phyloP scores from a whole-genome alignment of 2,329 filamentous ascomycete genomes.

The Phialophora tarda region DNA sequence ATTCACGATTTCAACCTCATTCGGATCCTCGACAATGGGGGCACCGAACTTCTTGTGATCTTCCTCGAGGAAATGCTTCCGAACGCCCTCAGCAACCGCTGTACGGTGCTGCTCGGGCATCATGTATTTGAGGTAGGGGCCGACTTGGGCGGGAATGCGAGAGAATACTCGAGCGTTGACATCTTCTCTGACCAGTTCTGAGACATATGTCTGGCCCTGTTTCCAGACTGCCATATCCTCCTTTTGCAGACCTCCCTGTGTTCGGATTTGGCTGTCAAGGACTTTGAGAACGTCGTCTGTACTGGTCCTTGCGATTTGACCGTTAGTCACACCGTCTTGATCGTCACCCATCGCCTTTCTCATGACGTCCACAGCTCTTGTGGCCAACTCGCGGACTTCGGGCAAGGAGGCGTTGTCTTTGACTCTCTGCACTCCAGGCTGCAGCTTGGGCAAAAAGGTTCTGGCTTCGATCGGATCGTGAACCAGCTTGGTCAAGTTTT shows the following conservation, averaged over 20 bases:
- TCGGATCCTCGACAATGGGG: constrained; percentile 84
- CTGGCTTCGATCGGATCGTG: constrained; percentile 94
- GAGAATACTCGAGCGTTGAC: constrained; percentile 79
- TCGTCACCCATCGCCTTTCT: constrained; percentile 85
- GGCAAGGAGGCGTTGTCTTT: constrained; percentile 87
- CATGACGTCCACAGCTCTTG: constrained; percentile 82
- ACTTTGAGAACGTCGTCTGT: constrained; percentile 75
- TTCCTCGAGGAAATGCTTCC: constrained; percentile 78
- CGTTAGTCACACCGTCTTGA: constrained; percentile 63
- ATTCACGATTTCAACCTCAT: constrained; percentile 95
- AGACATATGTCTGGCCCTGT: constrained; percentile 73
- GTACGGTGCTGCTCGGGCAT: constrained; percentile 67
- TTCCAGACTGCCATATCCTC: constrained; percentile 69
- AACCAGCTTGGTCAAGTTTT: constrained; percentile 97
- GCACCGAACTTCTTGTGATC: constrained; percentile 86
- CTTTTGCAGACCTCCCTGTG: constrained; percentile 66
- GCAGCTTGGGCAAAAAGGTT: constrained; percentile 91
- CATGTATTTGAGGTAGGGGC: constrained; percentile 76
- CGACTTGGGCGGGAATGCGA: constrained; percentile 71
- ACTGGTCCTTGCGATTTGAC: constrained; percentile 67
- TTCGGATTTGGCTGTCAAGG: constrained; percentile 76
- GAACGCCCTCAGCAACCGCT: constrained; percentile 72
- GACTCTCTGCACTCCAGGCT: constrained; percentile 90
- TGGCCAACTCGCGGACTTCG: constrained; percentile 89
- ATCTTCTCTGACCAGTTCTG: constrained; percentile 84